Evolutionary conservation across 2,329 filamentous ascomycete species (phyloP).

Genomic region (Lasiodiplodia hormozganensis): DNA sequence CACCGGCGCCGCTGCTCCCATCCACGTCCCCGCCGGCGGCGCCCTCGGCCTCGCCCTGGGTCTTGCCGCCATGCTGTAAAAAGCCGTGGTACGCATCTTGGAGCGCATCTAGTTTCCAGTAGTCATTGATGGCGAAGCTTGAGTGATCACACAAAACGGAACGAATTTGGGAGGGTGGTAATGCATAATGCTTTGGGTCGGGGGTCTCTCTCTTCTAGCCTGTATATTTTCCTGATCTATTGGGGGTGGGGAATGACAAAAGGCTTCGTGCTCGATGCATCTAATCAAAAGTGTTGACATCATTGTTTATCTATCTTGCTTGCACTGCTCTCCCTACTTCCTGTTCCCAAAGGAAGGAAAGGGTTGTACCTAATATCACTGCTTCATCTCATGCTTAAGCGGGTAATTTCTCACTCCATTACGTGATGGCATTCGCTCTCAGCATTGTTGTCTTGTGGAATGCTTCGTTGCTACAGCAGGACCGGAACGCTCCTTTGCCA

Average conservation of each 20-base stretch:
- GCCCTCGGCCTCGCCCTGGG: conserved; percentile 14
- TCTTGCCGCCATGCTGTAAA: conserved; percentile 8
- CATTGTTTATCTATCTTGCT: too few relatives aligned
- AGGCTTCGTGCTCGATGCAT: background rate
- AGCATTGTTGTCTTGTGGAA: background rate
- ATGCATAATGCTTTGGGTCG: background rate
- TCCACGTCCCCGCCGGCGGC: conserved; percentile 7
- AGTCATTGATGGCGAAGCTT: background rate
- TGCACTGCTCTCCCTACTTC: background rate
- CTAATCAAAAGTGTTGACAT: too few relatives aligned
- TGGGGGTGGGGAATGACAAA: background rate
- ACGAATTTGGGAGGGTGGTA: background rate
- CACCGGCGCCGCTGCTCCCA: conserved; percentile 13
- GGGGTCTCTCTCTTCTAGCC: background rate
- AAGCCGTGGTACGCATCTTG: background rate
- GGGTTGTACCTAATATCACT: background rate
- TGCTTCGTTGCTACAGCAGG: background rate
- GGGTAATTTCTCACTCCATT: background rate
- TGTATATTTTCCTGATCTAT: background rate
- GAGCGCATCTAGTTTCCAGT: background rate
- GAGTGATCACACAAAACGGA: background rate
- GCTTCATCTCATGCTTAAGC: background rate
- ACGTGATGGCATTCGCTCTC: background rate
- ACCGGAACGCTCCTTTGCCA: background rate
- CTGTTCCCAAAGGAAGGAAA: background rate